A percentile compares a stretch with the other conserved stretches of the same genome.
phyloP scores from a whole-genome alignment of 2,329 filamentous ascomycete genomes.

The Trichoderma oligosporum region DNA sequence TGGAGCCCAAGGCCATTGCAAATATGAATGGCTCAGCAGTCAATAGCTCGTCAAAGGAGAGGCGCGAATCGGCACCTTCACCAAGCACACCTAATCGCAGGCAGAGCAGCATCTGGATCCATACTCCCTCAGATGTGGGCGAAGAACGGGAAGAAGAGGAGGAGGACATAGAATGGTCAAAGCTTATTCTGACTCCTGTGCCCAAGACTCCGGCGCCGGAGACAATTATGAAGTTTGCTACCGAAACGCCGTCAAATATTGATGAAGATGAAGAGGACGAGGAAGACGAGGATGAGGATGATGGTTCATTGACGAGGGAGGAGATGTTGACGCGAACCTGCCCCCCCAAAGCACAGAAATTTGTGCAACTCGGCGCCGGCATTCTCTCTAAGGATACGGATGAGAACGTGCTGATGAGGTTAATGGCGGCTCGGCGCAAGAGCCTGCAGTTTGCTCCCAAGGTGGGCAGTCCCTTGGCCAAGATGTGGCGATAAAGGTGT shows the following conservation, averaged over 20 bases:
- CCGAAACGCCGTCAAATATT: slow-evolving; percentile 42
- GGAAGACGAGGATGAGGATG: slow-evolving; percentile 23
- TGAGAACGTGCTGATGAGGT: slow-evolving; percentile 54
- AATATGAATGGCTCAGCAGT: slow-evolving; percentile 66
- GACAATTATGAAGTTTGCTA: slow-evolving; percentile 49
- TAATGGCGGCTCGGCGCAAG: slow-evolving; percentile 71
- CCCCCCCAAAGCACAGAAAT: slow-evolving; percentile 46
- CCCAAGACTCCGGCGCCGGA: slow-evolving; percentile 58
- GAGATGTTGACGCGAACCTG: slow-evolving; percentile 50
- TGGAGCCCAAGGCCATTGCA: slow-evolving; percentile 69
- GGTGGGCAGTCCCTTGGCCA: slow-evolving; percentile 66
- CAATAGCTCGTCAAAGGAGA: slow-evolving; percentile 36
- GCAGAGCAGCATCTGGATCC: slow-evolving; percentile 54
- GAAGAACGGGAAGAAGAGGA: slow-evolving; percentile 38
- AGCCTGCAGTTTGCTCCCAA: slow-evolving; percentile 75
- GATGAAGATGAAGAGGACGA: slow-evolving; percentile 31
- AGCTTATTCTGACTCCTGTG: slow-evolving; percentile 50
- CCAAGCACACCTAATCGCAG: slow-evolving; percentile 51
- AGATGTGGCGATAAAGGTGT: slow-evolving; percentile 41
- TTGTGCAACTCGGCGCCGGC: slow-evolving; percentile 40
- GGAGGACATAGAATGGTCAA: slow-evolving; percentile 40
- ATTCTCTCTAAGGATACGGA: slow-evolving; percentile 51
- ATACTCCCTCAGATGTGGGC: slow-evolving; percentile 47
- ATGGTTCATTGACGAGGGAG: slow-evolving; percentile 33
- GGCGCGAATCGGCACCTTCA: slow-evolving; percentile 26